Base-by-base conservation (phyloP, 768 basidiomycete species). In the Boletus rubropictus region DNA sequence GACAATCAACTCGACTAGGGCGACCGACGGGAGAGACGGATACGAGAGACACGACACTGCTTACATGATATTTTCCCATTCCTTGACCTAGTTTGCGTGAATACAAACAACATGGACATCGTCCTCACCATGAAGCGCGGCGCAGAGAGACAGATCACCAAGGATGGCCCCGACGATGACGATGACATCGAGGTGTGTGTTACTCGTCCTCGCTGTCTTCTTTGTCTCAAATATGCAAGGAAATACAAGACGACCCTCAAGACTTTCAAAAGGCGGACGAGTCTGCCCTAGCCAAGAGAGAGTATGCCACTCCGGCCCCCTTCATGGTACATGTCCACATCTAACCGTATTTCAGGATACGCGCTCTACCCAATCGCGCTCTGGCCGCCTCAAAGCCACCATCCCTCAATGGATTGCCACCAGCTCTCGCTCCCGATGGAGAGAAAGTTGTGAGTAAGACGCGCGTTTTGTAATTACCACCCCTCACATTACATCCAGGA, bases 91-190 rank as follows among this genome's bases (percentile, higher is more conserved):
- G 18, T 35, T 44, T 41, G 27, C 39, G 15, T 41, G n/a, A 3
- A 25, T 31, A 42, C 40, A 50, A 38, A 21, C 15, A 18, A n/a
- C 21, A 10, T 15, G 14, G 22, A 7, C 6, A 17, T 46, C 42
- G 35, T 40, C 42, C 35, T 48, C 50, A 61, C 39, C 56, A 83
- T 88, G 84, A 89, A 89, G 67, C 78, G 87, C 62, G 76, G 73
- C 46, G 87, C 87, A 61, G 87, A 89, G 42, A 77, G 68, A 50
- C 84, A 90, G 56, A 59, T 90, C 28, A 72, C 74, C 10, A 86
- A 80, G 56, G 82, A 82, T 49, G 72, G 67, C 22, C 59, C 41
- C 17, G 72, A 70, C 21, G 70, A 68, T 15, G 67, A 64, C 22
- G 70, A 69, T n/a, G 68, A 65, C 15, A 58, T 65, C n/a, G 57